Conservation (phyloP, 129 eudicot species). For the Artemisia argyi region DNA sequence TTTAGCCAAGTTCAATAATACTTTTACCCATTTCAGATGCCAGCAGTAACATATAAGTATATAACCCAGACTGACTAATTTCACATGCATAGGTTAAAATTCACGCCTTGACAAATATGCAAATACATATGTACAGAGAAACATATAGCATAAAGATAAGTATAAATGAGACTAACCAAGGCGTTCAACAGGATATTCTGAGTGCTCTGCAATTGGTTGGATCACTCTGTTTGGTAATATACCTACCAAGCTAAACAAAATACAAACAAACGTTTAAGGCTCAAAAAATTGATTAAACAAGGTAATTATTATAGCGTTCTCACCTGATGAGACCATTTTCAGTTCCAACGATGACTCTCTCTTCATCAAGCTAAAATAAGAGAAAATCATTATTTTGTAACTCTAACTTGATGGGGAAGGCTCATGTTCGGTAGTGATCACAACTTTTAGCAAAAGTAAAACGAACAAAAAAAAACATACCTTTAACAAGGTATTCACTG, state of each 20-base stretch:
- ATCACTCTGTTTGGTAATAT: conserved; percentile 91
- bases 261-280: conserved; percentile 18
- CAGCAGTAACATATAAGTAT: not conserved
- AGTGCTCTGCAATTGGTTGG: conserved; percentile 98
- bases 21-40: not conserved
- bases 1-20: not conserved
- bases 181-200: conserved; percentile 93
- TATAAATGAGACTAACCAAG: conserved; percentile 64
- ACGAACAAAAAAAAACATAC: conserved; percentile 36
- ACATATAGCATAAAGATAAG: not conserved
- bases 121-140: not conserved
- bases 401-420: not conserved
- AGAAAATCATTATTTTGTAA: conserved; percentile 1
- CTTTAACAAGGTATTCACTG: conserved; percentile 86
- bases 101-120: not conserved
- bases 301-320: conserved; percentile 10
- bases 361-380: conserved; percentile 82
- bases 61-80: not conserved
- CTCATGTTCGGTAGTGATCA: not conserved
- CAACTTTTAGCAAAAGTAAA: not conserved
- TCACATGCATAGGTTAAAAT: not conserved
- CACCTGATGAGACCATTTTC: conserved; percentile 93
- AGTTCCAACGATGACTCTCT: conserved; percentile 76
- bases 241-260: conserved; percentile 73
- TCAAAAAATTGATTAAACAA: conserved; percentile 4